Conservation (phyloP, 2,329 filamentous ascomycete genomes). For the Ceratocystis albifundus region DNA sequence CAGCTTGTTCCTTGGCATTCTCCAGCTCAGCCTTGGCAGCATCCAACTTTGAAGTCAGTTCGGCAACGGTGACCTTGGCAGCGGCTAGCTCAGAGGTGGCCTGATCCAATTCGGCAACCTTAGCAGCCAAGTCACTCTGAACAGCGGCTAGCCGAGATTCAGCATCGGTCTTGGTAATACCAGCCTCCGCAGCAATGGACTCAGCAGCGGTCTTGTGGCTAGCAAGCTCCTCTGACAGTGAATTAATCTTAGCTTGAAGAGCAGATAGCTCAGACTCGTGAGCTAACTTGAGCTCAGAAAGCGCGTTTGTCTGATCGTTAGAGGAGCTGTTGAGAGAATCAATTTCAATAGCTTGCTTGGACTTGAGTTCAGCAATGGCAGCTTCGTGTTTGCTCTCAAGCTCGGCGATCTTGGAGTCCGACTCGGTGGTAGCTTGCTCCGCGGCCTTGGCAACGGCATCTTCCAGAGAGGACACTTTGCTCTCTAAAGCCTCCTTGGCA, state of each 20-base stretch:
- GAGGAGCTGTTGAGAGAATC: slow-evolving; percentile 16
- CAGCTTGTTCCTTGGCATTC: slow-evolving; percentile 36
- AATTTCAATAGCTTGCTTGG: slow-evolving; percentile 35
- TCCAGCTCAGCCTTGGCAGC: slow-evolving; percentile 39
- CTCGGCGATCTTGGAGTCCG: slow-evolving; percentile 34
- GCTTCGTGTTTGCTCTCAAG: slow-evolving; percentile 38
- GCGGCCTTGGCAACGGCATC: slow-evolving; percentile 41
- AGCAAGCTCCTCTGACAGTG: slow-evolving; percentile 41
- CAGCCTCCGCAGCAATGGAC: slow-evolving; percentile 38
- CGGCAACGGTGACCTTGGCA: slow-evolving; percentile 40
- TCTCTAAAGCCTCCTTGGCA: slow-evolving; percentile 39
- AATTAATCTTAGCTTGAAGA: slow-evolving; percentile 39
- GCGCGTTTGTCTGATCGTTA: slow-evolving; percentile 33
- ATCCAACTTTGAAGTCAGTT: slow-evolving; percentile 38
- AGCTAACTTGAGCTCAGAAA: slow-evolving; percentile 40
- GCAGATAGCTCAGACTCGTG: slow-evolving; percentile 40
- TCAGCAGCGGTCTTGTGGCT: slow-evolving; percentile 41
- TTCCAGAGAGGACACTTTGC: slow-evolving; percentile 40
- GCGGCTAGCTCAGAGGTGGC: slow-evolving; percentile 33
- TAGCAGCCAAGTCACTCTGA: slow-evolving; percentile 34
- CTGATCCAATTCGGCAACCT: slow-evolving; percentile 31
- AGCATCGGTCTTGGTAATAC: slow-evolving; percentile 39
- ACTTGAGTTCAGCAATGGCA: slow-evolving; percentile 33
- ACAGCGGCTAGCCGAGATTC: slow-evolving; percentile 27
- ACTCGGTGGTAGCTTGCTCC: slow-evolving; percentile 38